Percentiles rank a stretch among this genome's conserved stretches.
These are phyloP conservation scores for Paraurostyla sp. DNA, from an alignment of 73 alveolate species.

Conservation along the genomic window DNA sequence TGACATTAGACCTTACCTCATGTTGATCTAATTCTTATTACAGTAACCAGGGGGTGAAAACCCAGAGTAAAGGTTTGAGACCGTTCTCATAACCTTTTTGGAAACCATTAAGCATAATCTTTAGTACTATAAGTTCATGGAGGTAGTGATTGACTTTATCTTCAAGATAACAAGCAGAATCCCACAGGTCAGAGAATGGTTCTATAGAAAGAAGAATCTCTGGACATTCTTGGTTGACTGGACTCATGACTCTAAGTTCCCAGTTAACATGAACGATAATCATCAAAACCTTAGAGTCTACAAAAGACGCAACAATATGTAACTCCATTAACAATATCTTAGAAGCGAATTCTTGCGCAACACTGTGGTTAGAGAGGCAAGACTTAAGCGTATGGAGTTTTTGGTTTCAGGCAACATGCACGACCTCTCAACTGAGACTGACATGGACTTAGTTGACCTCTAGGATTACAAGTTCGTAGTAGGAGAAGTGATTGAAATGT, in stretches of 20 bases:
- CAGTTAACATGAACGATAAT: neutral
- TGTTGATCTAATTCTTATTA: slow-evolving; percentile 11
- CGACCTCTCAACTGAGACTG: slow-evolving; percentile 37
- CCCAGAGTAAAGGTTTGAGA: slow-evolving; percentile 41
- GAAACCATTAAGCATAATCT: slow-evolving; percentile 53
- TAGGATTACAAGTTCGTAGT: slow-evolving; percentile 53
- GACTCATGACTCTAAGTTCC: slow-evolving; percentile 34
- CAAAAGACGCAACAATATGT: neutral
- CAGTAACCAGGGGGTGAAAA: slow-evolving; percentile 32
- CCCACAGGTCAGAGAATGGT: slow-evolving; percentile 64
- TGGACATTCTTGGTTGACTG: slow-evolving; percentile 64
- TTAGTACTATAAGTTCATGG: slow-evolving; percentile 65
- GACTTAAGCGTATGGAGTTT: slow-evolving; percentile 1
- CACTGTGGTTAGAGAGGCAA: neutral
- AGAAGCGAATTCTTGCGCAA: neutral
- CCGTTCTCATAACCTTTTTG: slow-evolving; percentile 12
- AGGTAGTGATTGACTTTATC: slow-evolving; percentile 50
- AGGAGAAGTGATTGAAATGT: slow-evolving; percentile 58
- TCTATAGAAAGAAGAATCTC: neutral
- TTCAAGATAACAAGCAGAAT: slow-evolving; percentile 55
- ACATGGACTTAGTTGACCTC: slow-evolving; percentile 44
- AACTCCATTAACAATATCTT: neutral
- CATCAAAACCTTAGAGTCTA: neutral
- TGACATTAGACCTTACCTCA: slow-evolving; percentile 62
- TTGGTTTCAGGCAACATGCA: neutral